Conservation (phyloP, 1,284 basidiomycete species). For the Anthracocystis panici-leucophaei region DNA sequence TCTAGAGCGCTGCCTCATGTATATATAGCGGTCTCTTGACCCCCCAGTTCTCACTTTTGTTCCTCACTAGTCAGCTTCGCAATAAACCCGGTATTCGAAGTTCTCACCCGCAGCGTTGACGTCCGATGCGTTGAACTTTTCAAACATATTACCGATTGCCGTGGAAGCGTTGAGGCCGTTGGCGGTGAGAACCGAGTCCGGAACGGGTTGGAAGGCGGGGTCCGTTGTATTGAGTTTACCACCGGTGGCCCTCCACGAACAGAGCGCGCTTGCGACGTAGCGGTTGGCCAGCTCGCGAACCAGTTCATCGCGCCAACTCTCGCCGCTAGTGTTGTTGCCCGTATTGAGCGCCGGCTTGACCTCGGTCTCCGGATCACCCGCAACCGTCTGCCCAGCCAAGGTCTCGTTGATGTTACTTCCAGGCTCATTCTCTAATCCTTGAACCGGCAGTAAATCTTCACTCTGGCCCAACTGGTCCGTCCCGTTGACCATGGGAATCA, state of each 20-base stretch:
- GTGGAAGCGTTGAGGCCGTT: conserved; percentile 59
- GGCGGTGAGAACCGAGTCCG: conserved; percentile 23
- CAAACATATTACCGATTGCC: conserved; percentile 74
- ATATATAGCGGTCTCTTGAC: no score
- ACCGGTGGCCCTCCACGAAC: conserved; percentile 81
- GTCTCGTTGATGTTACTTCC: conserved; percentile 69
- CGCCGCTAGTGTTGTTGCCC: conserved; percentile 75
- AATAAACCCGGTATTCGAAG: no score
- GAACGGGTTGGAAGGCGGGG: conserved; percentile 73
- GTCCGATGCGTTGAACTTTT: conserved; percentile 78
- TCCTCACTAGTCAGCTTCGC: no score
- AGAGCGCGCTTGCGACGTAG: conserved; percentile 83
- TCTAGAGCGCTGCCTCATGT: no score
- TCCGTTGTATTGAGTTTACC: conserved; percentile 80
- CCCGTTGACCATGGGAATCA: conserved; percentile 74
- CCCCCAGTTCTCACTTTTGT: no score
- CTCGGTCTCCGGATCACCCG: conserved; percentile 27
- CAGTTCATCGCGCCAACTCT: conserved; percentile 78
- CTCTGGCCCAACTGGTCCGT: conserved; percentile 78
- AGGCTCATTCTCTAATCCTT: conserved; percentile 72
- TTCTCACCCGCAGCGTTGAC: conserved; percentile 85
- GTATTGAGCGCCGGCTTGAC: conserved; percentile 77
- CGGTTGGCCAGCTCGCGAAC: conserved; percentile 82
- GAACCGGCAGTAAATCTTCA: conserved; percentile 78
- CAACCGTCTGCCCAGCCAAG: conserved; percentile 75